These are phyloP conservation scores for Hirsutella rhossiliensis DNA, from an alignment of 2,329 filamentous ascomycete genomes.

Conservation along the genomic window DNA sequence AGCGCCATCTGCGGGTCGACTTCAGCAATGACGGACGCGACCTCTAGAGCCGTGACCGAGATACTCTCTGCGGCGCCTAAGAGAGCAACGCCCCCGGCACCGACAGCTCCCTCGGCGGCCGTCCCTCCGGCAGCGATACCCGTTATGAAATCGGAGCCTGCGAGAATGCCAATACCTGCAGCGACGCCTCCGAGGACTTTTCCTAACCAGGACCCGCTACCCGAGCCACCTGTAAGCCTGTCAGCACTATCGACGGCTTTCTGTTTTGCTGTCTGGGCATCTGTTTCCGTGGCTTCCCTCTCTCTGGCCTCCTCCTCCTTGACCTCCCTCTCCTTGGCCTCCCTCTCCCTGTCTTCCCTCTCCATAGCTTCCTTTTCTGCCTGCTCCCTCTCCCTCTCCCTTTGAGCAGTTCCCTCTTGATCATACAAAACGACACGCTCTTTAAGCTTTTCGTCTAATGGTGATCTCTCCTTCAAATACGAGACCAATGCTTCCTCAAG, in stretches of 20 bases:
- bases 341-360: no score
- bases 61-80: neutral
- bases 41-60: neutral
- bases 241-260: neutral
- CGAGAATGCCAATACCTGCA: neutral
- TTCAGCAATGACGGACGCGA: conserved; percentile 1
- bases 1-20: neutral
- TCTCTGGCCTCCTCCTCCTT: neutral
- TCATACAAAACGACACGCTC: no score
- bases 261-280: neutral
- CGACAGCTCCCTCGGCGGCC: neutral
- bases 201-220: neutral
- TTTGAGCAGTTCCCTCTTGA: neutral
- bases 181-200: neutral
- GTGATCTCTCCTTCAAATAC: no score
- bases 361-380: no score
- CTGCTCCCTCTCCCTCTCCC: no score
- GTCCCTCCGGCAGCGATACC: neutral
- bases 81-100: neutral
- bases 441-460: no score
- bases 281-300: neutral
- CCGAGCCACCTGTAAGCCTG: neutral
- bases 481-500: no score
- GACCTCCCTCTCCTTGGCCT: neutral
- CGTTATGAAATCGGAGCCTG: neutral